A percentile compares a stretch with the other conserved stretches of the same genome.
These are phyloP conservation scores for Psilocybe sp. DNA, from an alignment of 768 basidiomycete genomes.

Conservation along the genomic window DNA sequence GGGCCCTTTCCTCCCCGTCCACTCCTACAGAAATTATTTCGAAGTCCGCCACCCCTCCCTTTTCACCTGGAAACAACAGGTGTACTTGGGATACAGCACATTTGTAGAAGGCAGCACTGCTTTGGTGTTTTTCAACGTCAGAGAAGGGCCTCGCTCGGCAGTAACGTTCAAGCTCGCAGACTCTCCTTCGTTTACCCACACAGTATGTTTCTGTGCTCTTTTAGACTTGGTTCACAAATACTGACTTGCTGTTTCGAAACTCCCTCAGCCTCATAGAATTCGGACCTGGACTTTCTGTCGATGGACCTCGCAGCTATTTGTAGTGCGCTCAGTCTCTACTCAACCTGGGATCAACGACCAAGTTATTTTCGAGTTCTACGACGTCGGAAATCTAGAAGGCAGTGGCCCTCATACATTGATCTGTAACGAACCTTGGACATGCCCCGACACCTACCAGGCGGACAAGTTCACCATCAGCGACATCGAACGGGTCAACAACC, in stretches of 20 bases:
- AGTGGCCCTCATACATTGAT: constrained; percentile 10
- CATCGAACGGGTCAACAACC: constrained; percentile 23
- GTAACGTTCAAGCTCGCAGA: constrained; percentile 34
- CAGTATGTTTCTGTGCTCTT: constrained; percentile 8
- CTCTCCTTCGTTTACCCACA: constrained; percentile 13
- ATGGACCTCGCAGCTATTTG: constrained; percentile 46
- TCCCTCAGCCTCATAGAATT: constrained; percentile 43
- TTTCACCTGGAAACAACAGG: no score
- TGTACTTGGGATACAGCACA: no score
- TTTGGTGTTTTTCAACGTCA: constrained; percentile 20
- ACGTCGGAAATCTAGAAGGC: constrained; percentile 12
- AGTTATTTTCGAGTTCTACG: constrained; percentile 28
- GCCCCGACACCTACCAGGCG: constrained; percentile 8
- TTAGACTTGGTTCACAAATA: constrained; percentile 8
- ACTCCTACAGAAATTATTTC: no score
- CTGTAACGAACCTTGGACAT: constrained; percentile 12
- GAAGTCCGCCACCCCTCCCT: no score
- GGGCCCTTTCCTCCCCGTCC: no score
- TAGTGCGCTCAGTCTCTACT: constrained; percentile 37
- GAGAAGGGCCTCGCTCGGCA: constrained; percentile 7
- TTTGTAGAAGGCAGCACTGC: no score
- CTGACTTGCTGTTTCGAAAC: not conserved
- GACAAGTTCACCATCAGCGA: constrained; percentile 39
- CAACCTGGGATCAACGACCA: constrained; percentile 14
- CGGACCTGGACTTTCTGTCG: constrained; percentile 52